phyloP scores from a whole-genome alignment of 148 eudicot species.

The Rhododendron henanense region DNA sequence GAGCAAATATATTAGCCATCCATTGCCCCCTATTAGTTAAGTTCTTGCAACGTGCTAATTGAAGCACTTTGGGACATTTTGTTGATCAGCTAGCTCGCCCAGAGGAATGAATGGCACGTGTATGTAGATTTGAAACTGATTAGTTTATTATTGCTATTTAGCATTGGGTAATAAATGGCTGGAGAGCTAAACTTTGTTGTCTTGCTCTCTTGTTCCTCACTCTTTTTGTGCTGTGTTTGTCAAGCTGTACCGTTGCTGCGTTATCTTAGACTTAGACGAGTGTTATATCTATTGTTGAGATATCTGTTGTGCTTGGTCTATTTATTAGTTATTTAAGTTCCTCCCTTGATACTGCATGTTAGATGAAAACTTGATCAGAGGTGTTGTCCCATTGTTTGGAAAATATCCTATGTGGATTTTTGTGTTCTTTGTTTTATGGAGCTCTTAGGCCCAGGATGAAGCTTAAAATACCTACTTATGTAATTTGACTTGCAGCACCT shows the following conservation, averaged over 20 bases:
- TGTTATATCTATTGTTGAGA: background rate
- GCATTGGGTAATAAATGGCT: background rate
- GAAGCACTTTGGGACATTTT: background rate
- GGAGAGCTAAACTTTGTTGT: background rate
- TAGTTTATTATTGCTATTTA: background rate
- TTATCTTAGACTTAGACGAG: background rate
- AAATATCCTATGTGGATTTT: background rate
- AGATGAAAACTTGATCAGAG: background rate
- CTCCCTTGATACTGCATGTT: background rate
- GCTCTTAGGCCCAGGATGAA: background rate
- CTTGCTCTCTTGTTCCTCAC: background rate
- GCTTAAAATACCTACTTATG: background rate
- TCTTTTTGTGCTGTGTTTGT: background rate
- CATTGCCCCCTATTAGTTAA: background rate
- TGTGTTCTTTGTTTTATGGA: background rate
- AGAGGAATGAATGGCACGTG: background rate
- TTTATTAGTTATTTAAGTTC: background rate
- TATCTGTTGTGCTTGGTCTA: background rate
- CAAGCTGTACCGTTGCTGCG: background rate
- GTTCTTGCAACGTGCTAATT: background rate
- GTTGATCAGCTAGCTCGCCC: background rate
- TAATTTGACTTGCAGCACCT: constrained; percentile 50
- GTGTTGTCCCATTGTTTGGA: background rate
- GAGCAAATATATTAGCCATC: background rate
- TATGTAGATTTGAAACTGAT: background rate